Evolutionary conservation across 495 filamentous ascomycete species (phyloP).

Genomic region (Penicillium atrosanguineum): DNA sequence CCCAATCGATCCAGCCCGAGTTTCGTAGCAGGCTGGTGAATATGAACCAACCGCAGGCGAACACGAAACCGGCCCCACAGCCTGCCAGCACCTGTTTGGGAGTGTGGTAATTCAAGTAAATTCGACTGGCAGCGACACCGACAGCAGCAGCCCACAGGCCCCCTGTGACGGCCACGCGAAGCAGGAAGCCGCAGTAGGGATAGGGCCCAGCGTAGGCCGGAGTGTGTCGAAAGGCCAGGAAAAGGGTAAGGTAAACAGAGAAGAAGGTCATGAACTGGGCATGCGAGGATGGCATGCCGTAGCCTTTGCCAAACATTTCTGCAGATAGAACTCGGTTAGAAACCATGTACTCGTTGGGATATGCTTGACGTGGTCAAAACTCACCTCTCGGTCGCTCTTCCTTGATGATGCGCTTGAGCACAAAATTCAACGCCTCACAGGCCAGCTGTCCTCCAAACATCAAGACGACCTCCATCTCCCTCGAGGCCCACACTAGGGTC

Average conservation of each 20-base stretch:
- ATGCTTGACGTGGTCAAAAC: slow-evolving; percentile 11
- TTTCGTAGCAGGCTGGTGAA: slow-evolving; percentile 62
- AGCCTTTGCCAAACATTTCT: slow-evolving; percentile 88
- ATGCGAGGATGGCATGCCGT: slow-evolving; percentile 98
- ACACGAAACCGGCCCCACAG: slow-evolving; percentile 64
- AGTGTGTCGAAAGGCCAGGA: slow-evolving; percentile 74
- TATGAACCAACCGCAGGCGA: slow-evolving; percentile 76
- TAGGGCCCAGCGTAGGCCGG: slow-evolving; percentile 49
- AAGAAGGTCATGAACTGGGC: slow-evolving; percentile 94
- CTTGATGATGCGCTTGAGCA: slow-evolving; percentile 84
- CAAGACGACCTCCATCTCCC: slow-evolving; percentile 84
- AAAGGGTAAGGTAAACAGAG: slow-evolving; percentile 75
- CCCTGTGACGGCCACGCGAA: slow-evolving; percentile 56
- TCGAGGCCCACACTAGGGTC: slow-evolving; percentile 83
- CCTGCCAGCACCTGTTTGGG: slow-evolving; percentile 82
- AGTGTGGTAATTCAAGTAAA: slow-evolving; percentile 96
- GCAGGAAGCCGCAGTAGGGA: slow-evolving; percentile 51
- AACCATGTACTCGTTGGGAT: neutral
- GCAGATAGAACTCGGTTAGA: neutral
- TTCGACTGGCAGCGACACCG: slow-evolving; percentile 71
- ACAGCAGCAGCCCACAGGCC: slow-evolving; percentile 58
- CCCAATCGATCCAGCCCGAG: slow-evolving; percentile 66
- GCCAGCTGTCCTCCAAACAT: slow-evolving; percentile 91
- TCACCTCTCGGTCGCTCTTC: slow-evolving; percentile 80
- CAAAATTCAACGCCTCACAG: slow-evolving; percentile 92